Conservation (phyloP, 2,329 filamentous ascomycete genomes). For the Talaromyces atroroseus region DNA sequence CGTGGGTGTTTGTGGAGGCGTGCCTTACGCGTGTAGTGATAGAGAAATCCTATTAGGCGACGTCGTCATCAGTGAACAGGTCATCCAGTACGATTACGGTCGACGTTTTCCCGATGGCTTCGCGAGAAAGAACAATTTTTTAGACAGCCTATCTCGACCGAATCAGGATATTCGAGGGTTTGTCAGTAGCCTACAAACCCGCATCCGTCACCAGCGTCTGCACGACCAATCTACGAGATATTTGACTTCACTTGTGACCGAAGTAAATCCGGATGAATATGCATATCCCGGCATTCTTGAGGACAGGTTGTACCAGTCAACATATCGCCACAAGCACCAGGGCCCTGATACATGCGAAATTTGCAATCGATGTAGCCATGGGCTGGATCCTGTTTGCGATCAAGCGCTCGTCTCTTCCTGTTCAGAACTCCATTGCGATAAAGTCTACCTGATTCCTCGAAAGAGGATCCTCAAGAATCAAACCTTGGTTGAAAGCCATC, state of each 20-base stretch:
- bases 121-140: neutral
- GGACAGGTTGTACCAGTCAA: neutral
- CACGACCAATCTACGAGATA: too few relatives aligned
- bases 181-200: neutral
- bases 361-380: too few relatives aligned
- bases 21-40: neutral
- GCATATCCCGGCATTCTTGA: neutral
- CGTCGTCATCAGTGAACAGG: neutral
- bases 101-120: neutral
- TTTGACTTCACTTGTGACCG: too few relatives aligned
- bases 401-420: neutral
- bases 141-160: neutral
- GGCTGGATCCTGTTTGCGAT: neutral
- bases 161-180: neutral
- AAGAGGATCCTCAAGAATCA: too few relatives aligned
- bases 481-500: too few relatives aligned
- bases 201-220: neutral
- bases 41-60: neutral
- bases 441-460: neutral
- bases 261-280: neutral
- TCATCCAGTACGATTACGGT: neutral
- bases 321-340: slow-evolving; percentile 5
- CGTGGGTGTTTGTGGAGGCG: slow-evolving; percentile 14
- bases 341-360: neutral
- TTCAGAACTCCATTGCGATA: neutral